These are phyloP conservation scores for Marasmius oreades DNA, from an alignment of 1,284 basidiomycete species.

Conservation along the genomic window DNA sequence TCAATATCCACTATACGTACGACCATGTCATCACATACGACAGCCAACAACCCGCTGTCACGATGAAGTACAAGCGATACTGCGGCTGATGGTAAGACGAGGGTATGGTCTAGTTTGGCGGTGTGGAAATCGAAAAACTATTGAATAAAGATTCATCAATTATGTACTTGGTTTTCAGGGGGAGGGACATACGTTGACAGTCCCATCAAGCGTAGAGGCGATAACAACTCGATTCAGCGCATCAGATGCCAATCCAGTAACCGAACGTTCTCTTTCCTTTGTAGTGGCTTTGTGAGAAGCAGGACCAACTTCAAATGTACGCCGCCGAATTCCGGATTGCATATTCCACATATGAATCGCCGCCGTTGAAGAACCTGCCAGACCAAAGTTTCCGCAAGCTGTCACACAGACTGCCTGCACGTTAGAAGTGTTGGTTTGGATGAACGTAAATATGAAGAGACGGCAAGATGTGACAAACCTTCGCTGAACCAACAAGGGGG, in stretches of 20 bases:
- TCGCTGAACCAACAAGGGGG: slow-evolving; percentile 50
- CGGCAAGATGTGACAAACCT: slow-evolving; percentile 40
- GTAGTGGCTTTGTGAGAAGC: slow-evolving; percentile 51
- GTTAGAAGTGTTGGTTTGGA: slow-evolving; percentile 4
- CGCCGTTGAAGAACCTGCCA: slow-evolving; percentile 80
- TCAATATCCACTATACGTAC: slow-evolving; percentile 91
- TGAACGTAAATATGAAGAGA: slow-evolving; percentile 1
- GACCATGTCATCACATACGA: slow-evolving; percentile 81
- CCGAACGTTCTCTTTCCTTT: slow-evolving; percentile 45
- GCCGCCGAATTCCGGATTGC: slow-evolving; percentile 89
- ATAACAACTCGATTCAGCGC: slow-evolving; percentile 81
- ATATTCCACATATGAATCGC: slow-evolving; percentile 90
- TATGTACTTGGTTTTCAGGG: not conserved
- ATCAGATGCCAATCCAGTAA: slow-evolving; percentile 87
- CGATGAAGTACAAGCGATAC: slow-evolving; percentile 78
- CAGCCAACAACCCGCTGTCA: slow-evolving; percentile 84
- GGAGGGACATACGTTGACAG: slow-evolving; percentile 66
- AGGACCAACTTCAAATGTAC: slow-evolving; percentile 67
- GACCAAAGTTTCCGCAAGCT: slow-evolving; percentile 94
- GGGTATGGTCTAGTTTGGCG: slow-evolving; percentile 64
- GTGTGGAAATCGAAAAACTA: slow-evolving; percentile 97
- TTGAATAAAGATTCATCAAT: not conserved
- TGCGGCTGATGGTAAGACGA: slow-evolving; percentile 67
- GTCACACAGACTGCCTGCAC: slow-evolving; percentile 83
- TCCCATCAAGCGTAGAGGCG: slow-evolving; percentile 86